Percentiles rank a stretch among this genome's conserved stretches.
phyloP scores from a whole-genome alignment of 495 filamentous ascomycete species.

The Penicillium malachiteum region DNA sequence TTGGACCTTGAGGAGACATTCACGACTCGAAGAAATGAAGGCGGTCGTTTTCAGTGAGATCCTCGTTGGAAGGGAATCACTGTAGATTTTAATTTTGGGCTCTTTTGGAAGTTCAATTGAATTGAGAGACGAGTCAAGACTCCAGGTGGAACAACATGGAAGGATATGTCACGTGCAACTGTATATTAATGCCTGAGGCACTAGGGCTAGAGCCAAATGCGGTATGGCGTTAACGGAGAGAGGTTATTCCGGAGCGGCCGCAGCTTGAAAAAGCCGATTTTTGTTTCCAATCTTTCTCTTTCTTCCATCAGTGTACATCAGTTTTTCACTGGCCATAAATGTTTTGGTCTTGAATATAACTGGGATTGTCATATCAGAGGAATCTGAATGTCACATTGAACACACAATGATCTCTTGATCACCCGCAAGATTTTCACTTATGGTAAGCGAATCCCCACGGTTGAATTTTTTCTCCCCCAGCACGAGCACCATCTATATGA shows the following conservation, averaged over 20 bases:
- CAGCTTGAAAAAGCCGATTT: conserved; percentile 29
- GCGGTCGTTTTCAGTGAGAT: no score
- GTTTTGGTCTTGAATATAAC: conserved; percentile 8
- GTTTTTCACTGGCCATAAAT: conserved; percentile 19
- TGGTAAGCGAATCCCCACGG: conserved; percentile 1
- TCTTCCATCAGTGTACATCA: conserved; percentile 17
- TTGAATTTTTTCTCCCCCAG: conserved; percentile 6
- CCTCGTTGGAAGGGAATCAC: no score
- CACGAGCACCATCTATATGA: conserved; percentile 43
- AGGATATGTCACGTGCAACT: not conserved
- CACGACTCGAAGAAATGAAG: no score
- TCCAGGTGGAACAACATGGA: not conserved
- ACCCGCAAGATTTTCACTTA: not conserved
- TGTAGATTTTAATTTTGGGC: no score
- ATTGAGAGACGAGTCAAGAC: not conserved
- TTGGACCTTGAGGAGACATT: no score
- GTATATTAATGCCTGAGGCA: not conserved
- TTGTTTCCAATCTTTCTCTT: conserved; percentile 18
- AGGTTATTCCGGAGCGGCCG: conserved; percentile 12
- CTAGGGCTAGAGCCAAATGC: conserved; percentile 3
- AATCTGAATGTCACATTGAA: not conserved
- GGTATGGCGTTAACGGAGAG: not conserved
- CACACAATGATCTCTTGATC: not conserved
- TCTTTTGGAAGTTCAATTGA: not conserved
- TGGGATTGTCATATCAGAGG: not conserved